A percentile compares a stretch with the other conserved stretches of the same genome.
Evolutionary conservation across 768 basidiomycete species (phyloP).

Genomic region (Roridomyces roridus): DNA sequence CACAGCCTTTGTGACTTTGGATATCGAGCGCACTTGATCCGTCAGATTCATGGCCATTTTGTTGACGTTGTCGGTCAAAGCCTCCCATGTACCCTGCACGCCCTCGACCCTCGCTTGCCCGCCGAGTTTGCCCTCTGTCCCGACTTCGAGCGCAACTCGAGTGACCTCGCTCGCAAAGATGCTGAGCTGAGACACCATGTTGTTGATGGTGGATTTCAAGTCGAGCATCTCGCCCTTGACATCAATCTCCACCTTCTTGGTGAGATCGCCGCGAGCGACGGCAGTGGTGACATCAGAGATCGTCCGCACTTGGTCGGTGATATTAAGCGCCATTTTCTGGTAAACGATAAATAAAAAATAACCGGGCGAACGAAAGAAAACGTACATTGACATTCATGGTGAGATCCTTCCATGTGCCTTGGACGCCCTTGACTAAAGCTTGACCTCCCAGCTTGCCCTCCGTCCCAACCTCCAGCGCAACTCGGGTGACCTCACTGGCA

Average conservation of each 20-base stretch:
- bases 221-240: slow-evolving; percentile 91
- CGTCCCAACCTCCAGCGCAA: slow-evolving; percentile 85
- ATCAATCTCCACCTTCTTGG: slow-evolving; percentile 91
- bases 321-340: slow-evolving; percentile 81
- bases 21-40: slow-evolving; percentile 79
- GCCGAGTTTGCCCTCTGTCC: slow-evolving; percentile 50
- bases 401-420: slow-evolving; percentile 90
- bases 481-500: slow-evolving; percentile 76
- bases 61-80: slow-evolving; percentile 64
- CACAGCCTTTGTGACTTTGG: slow-evolving; percentile 76
- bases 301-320: slow-evolving; percentile 79
- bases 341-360: slow-evolving; percentile 50
- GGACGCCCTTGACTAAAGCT: slow-evolving; percentile 86
- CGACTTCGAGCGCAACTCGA: slow-evolving; percentile 77
- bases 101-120: slow-evolving; percentile 76
- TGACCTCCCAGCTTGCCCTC: slow-evolving; percentile 91
- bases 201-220: slow-evolving; percentile 80
- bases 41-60: slow-evolving; percentile 78
- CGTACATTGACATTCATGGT: slow-evolving; percentile 66
- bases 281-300: slow-evolving; percentile 89
- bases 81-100: slow-evolving; percentile 75
- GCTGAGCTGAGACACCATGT: slow-evolving; percentile 69
- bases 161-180: slow-evolving; percentile 68
- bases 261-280: slow-evolving; percentile 90
- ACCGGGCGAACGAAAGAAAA: background rate